Evolutionary conservation across 495 filamentous ascomycete species (phyloP).

Genomic region (Neurospora sp.): DNA sequence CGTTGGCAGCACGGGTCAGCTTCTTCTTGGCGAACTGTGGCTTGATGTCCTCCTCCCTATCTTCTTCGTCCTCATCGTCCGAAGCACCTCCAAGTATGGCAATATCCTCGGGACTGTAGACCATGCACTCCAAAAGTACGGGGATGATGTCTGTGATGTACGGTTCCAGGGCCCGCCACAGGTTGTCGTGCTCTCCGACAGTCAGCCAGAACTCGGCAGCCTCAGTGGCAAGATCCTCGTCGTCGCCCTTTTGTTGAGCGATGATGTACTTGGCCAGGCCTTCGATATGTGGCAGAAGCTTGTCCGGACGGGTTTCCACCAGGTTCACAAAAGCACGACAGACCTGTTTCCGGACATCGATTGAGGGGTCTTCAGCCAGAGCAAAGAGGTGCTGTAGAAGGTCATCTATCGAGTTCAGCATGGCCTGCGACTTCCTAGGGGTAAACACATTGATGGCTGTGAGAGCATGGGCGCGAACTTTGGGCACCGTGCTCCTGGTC

Average conservation of each 20-base stretch:
- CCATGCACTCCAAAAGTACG: slow-evolving; percentile 86
- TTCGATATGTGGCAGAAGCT: slow-evolving; percentile 77
- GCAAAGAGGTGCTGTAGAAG: slow-evolving; percentile 75
- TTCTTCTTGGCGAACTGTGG: slow-evolving; percentile 78
- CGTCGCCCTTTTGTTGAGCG: slow-evolving; percentile 76
- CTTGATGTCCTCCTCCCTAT: slow-evolving; percentile 83
- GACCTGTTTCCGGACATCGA: slow-evolving; percentile 79
- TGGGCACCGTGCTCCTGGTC: slow-evolving; percentile 58
- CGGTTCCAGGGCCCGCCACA: slow-evolving; percentile 63
- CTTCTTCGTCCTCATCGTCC: slow-evolving; percentile 87
- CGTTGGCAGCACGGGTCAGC: slow-evolving; percentile 37
- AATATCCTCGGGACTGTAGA: slow-evolving; percentile 91
- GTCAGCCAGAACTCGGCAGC: slow-evolving; percentile 97
- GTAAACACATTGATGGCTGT: slow-evolving; percentile 86
- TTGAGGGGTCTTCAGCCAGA: slow-evolving; percentile 60
- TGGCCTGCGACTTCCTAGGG: slow-evolving; percentile 63
- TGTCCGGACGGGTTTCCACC: slow-evolving; percentile 82
- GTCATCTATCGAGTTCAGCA: slow-evolving; percentile 64
- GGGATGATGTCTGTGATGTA: slow-evolving; percentile 81
- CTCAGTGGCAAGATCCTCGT: slow-evolving; percentile 85
- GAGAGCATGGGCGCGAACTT: slow-evolving; percentile 69
- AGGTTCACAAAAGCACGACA: slow-evolving; percentile 89
- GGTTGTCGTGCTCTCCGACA: slow-evolving; percentile 71
- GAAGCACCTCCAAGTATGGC: slow-evolving; percentile 67
- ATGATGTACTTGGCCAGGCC: slow-evolving; percentile 92